Evolutionary conservation across 768 basidiomycete species (phyloP), one percentile per base, ranked within the genome.

Genomic region (Termitomyces titanicus): DNA sequence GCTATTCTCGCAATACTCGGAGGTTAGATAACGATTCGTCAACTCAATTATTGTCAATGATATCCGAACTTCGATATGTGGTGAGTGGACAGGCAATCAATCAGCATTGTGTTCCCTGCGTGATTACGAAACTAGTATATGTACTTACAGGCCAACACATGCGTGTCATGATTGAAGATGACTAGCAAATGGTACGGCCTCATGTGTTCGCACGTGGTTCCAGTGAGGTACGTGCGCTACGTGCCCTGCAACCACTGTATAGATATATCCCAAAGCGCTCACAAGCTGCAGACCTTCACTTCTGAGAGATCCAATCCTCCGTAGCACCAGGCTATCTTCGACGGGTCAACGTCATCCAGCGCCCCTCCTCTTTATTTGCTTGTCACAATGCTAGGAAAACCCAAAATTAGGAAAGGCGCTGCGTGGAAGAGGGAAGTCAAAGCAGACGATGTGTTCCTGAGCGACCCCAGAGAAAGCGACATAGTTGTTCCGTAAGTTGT

Each of bases 401-500:
- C 29, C 27, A 60, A 51, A 43, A 39, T n/a, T 20, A 47, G 29
- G 47, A 60, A 54, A 46, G 42, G 38, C n/a, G 35, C 33, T 13
- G 20, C 51, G 11, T 60, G 59, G 59, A 54, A 53, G 49, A 51
- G 56, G 13, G 59, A 60, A 31, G 20, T 60, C 34, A 60, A 57
- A 44, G 43, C 55, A 24, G 55, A 57, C 15, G 59, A 60, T 25
- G 59, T 56, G 17, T 60, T 60, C 38, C 20, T 60, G 9, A 57
- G 47, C 34, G 59, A 57, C 25, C 59, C 59, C 11, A 56, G 43
- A 47, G 52, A 46, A 10, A 57, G 48, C 25, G 61, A 63, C 27
- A 45, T 53, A 15, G 55, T 63, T 12, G 58, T 63, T 27, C 59
- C 61, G 61, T 63, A 47, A 46, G 59, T 54, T 37, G n/a, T 12